Evolutionary conservation across 331 rosid species (phyloP).

Genomic region (Saraca asoca): DNA sequence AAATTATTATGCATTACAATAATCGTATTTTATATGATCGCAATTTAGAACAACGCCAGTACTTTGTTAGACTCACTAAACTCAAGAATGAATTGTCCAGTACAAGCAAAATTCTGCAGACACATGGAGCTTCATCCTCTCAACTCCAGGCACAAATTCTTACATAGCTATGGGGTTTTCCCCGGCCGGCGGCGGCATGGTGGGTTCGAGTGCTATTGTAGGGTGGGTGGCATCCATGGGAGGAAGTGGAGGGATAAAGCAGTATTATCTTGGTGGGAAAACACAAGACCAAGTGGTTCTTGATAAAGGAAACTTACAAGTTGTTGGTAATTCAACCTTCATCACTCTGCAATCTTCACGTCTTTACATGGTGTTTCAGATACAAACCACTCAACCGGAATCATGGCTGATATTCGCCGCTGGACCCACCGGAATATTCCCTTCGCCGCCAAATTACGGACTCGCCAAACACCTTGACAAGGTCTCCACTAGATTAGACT

Average conservation of each 20-base stretch:
- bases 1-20: too few relatives aligned
- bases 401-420: conserved; percentile 51
- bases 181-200: conserved; percentile 59
- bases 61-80: too few relatives aligned
- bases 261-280: conserved; percentile 64
- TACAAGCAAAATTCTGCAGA: conserved; percentile 45
- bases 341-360: conserved; percentile 47
- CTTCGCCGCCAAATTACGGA: conserved; percentile 52
- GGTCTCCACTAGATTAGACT: conserved; percentile 56
- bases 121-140: conserved; percentile 74
- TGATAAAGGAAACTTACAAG: conserved; percentile 55
- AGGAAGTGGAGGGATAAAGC: conserved; percentile 46
- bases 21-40: too few relatives aligned
- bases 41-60: too few relatives aligned
- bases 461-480: conserved; percentile 55
- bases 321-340: conserved; percentile 46
- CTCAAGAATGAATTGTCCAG: conserved; percentile 40
- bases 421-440: conserved; percentile 58
- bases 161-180: conserved; percentile 75
- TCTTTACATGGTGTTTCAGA: conserved; percentile 61
- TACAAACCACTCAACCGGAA: conserved; percentile 43
- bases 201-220: conserved; percentile 74
- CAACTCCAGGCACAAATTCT: conserved; percentile 60
- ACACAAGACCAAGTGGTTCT: conserved; percentile 53
- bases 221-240: conserved; percentile 63